Percentiles rank a stretch among this genome's conserved stretches.
phyloP scores from a whole-genome alignment of 148 eudicot species.

The Cornus controversa region DNA sequence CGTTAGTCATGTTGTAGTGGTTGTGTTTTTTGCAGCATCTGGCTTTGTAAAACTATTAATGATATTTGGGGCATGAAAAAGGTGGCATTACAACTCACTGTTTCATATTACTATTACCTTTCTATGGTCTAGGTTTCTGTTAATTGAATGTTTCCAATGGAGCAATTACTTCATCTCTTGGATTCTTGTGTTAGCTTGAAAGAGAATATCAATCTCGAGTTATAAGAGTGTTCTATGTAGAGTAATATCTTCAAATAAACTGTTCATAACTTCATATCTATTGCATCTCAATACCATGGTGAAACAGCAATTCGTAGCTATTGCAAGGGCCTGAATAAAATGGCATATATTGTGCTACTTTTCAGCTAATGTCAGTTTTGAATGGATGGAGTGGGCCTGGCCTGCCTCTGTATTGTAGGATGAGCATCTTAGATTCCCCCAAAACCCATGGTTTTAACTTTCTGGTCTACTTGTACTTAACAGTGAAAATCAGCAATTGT shows the following conservation, averaged over 20 bases:
- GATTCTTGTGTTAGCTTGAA: not conserved
- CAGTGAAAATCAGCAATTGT: no score
- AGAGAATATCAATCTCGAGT: not conserved
- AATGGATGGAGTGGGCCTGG: no score
- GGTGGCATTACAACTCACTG: not conserved
- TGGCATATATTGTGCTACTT: no score
- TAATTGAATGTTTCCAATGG: not conserved
- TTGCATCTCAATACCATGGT: no score
- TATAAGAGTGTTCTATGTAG: not conserved
- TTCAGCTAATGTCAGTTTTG: no score
- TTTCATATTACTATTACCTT: not conserved
- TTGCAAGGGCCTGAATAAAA: no score
- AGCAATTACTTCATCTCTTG: not conserved
- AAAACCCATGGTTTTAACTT: no score
- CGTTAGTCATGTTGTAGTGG: slow-evolving; percentile 22
- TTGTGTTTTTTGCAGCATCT: not conserved
- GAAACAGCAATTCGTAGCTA: no score
- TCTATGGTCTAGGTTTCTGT: not conserved
- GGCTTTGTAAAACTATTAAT: not conserved
- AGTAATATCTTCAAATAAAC: not conserved
- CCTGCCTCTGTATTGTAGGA: no score
- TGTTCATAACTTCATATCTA: no score
- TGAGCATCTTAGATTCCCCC: no score
- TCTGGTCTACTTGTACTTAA: no score
- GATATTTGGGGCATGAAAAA: slow-evolving; percentile 2